Evolutionary conservation across 2,329 filamentous ascomycete genomes (phyloP), one percentile per base, ranked within the genome.

Genomic region (Fusarium sp.): DNA sequence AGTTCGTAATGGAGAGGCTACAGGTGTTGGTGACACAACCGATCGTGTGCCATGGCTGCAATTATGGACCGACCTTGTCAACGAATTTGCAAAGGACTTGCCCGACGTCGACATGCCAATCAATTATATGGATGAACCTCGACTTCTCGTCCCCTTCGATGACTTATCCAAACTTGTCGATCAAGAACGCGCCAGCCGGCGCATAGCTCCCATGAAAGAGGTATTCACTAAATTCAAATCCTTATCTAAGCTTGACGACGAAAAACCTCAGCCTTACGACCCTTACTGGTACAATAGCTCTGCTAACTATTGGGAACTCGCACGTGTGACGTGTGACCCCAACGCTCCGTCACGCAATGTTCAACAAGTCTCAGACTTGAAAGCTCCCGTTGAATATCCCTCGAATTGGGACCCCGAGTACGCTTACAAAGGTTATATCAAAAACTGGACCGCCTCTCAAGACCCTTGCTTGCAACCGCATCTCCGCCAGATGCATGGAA

Each of bases 31-130:
- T n/a, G 74, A 83, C 41, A 76, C 75, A 17, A 73, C 77, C 25
- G 76, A 74, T 27, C 78, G 75, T 31, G 82, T 83, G 23, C 76
- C 79, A 5, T 84, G 82, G 81, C 69, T 85, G 41, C 72, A 82
- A 70, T 76, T 81, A 21, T 86, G 84, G 84, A 80, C 81, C 3
- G 72, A 76, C 5, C 77, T 88, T 14, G 82, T 89, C 21, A 68
- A 73, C 4, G 83, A 85, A 57, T 85, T 88, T 35, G 82, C 85
- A 25, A 73, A 81, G 15, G 78, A 83, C 48, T 74, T 91, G 21
- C 88, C 88, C 6, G 88, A 91, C 63, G 85, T 91, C 74, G 88
- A 90, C 73, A 89, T 90, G 80, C 85, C 88, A 13, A 86, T 90
- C 78, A 90, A 91, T 72, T 81, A 83, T 51, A 82, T 89, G 77